Evolutionary conservation across 805 yeast species (phyloP).

Genomic region (Kazachstania viticola): DNA sequence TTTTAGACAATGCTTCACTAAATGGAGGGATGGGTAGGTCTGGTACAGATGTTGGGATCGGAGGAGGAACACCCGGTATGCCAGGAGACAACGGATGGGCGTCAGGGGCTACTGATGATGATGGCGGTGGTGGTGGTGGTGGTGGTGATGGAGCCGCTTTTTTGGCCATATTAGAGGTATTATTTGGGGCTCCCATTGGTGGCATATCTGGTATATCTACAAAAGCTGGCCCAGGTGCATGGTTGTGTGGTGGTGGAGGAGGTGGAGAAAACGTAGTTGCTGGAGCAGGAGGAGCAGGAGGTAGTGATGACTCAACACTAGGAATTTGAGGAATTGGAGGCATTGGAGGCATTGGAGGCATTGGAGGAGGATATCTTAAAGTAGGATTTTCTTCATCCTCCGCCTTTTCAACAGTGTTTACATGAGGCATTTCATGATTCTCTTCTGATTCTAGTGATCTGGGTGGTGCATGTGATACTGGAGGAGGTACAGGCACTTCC

Average conservation of each 20-base stretch:
- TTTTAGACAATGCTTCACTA: slow-evolving; percentile 7
- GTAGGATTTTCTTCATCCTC: not conserved
- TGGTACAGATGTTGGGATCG: not conserved
- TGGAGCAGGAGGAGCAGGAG: slow-evolving; percentile 1
- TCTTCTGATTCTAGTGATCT: not conserved
- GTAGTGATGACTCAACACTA: not conserved
- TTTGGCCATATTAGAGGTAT: not conserved
- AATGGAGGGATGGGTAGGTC: slow-evolving; percentile 5
- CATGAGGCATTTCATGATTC: not conserved
- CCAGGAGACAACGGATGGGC: slow-evolving; percentile 4
- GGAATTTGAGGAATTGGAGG: slow-evolving; percentile 1
- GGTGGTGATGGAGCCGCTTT: slow-evolving; percentile 7
- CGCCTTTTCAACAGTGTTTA: not conserved
- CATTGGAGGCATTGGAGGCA: slow-evolving; percentile 1
- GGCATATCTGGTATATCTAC: not conserved
- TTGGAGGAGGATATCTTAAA: slow-evolving; percentile 1
- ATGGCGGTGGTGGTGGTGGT: not conserved
- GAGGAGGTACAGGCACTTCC: not conserved
- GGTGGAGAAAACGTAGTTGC: slow-evolving; percentile 12
- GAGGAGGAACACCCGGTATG: no score
- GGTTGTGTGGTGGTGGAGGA: no score
- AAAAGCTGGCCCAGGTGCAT: slow-evolving; percentile 1
- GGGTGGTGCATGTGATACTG: no score
- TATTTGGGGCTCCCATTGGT: not conserved
- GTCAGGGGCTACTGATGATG: no score